Evolutionary conservation across 2,329 filamentous ascomycete species (phyloP).

Genomic region (Aaosphaeria pasadenensis): DNA sequence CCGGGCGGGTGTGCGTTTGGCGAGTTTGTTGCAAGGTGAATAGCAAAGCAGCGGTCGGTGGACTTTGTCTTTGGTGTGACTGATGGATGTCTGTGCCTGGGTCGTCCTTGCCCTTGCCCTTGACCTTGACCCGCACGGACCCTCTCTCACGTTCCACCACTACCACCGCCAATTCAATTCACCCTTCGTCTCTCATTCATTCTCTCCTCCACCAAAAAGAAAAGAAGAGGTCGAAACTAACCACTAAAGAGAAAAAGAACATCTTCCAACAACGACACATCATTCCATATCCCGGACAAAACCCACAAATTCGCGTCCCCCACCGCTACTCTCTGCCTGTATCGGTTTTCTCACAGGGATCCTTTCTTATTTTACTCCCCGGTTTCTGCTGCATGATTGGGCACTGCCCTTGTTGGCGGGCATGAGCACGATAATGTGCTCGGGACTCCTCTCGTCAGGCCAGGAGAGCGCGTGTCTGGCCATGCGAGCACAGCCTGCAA

Average conservation of each 20-base stretch:
- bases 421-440: background rate
- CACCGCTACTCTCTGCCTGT: background rate
- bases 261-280: background rate
- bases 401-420: background rate
- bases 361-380: background rate
- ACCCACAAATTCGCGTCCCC: background rate
- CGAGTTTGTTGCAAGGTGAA: constrained; percentile 3
- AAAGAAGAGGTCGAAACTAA: no score
- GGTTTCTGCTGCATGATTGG: background rate
- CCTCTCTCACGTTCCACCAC: no score
- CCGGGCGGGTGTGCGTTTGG: constrained; percentile 5
- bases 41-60: constrained; percentile 5
- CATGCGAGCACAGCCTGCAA: background rate
- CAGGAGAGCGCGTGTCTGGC: background rate
- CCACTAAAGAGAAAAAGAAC: no score
- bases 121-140: background rate
- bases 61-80: background rate
- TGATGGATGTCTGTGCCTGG: background rate
- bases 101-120: background rate
- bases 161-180: background rate
- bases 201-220: background rate
- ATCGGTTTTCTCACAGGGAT: background rate
- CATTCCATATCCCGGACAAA: background rate
- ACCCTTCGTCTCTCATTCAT: background rate
- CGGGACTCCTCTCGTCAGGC: background rate